phyloP scores from a whole-genome alignment of 1,284 basidiomycete genomes.

The Microbotryomycetes sp. region DNA sequence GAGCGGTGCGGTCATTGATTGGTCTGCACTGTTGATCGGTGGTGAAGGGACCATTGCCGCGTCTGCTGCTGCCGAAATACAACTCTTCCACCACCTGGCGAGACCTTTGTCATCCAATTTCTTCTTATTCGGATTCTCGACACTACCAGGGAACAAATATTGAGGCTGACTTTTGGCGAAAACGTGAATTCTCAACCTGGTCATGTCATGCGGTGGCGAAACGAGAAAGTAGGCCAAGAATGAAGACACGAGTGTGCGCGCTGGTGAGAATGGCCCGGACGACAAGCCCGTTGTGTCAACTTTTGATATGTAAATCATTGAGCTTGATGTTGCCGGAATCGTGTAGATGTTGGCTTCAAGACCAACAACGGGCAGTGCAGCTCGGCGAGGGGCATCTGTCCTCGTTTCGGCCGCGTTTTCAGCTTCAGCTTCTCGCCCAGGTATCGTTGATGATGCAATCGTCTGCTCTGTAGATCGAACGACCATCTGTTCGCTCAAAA shows the following conservation, averaged over 20 bases:
- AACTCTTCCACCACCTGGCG: conserved; percentile 86
- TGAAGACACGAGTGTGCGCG: conserved; percentile 59
- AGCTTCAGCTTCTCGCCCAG: conserved; percentile 39
- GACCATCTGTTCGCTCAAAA: conserved; percentile 15
- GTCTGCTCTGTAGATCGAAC: conserved; percentile 45
- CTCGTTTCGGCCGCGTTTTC: conserved; percentile 1
- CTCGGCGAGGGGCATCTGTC: neutral
- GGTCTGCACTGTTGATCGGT: neutral
- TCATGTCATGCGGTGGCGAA: conserved; percentile 57
- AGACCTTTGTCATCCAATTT: conserved; percentile 72
- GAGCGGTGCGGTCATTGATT: neutral
- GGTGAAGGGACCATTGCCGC: neutral
- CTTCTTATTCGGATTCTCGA: conserved; percentile 63
- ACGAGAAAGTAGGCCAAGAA: conserved; percentile 64
- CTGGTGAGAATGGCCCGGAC: conserved; percentile 45
- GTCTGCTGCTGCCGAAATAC: conserved; percentile 54
- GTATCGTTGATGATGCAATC: neutral
- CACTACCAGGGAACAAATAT: conserved; percentile 91
- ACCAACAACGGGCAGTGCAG: conserved; percentile 59
- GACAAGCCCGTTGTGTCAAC: conserved; percentile 83
- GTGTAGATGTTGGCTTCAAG: conserved; percentile 78
- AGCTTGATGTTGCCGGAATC: conserved; percentile 59
- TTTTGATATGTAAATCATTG: conserved; percentile 85
- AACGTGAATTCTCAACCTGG: conserved; percentile 68
- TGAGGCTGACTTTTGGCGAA: conserved; percentile 87